A percentile compares a stretch with the other conserved stretches of the same genome.
These are phyloP conservation scores for Colletotrichum cordylinicola DNA, from an alignment of 2,329 filamentous ascomycete genomes.

Conservation along the genomic window DNA sequence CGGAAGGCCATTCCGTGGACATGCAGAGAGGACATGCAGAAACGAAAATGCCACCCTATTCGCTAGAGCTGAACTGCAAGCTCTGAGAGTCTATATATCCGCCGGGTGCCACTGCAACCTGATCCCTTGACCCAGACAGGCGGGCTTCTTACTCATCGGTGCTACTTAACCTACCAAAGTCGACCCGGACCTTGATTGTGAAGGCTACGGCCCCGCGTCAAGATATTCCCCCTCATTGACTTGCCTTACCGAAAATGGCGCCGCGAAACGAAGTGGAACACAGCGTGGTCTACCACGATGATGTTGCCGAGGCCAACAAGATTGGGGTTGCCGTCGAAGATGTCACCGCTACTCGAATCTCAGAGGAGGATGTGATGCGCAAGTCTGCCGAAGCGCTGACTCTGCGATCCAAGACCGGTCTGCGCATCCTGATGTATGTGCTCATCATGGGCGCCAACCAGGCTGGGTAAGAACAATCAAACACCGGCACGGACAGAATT, in stretches of 20 bases:
- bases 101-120: background rate
- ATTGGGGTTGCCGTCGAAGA: slow-evolving; percentile 45
- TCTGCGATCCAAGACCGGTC: slow-evolving; percentile 44
- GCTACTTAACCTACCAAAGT: background rate
- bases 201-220: background rate
- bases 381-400: slow-evolving; percentile 45
- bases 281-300: slow-evolving; percentile 28
- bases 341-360: slow-evolving; percentile 47
- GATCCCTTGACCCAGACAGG: background rate
- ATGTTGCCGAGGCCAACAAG: slow-evolving; percentile 35
- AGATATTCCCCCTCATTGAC: background rate
- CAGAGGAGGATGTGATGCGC: slow-evolving; percentile 49
- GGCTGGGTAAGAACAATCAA: slow-evolving; percentile 33
- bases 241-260: slow-evolving; percentile 10
- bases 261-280: slow-evolving; percentile 16
- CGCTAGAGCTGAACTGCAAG: background rate
- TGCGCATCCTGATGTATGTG: slow-evolving; percentile 47
- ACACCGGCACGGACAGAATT: background rate
- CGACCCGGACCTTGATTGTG: background rate
- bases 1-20: slow-evolving; percentile 2
- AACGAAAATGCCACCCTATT: background rate
- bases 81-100: slow-evolving; percentile 7
- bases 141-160: slow-evolving; percentile 3
- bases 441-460: slow-evolving; percentile 52
- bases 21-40: background rate